A percentile compares a stretch with the other conserved stretches of the same genome.
Conservation (phyloP, 2,329 filamentous ascomycete genomes). For the Botrytis sinoallii region DNA sequence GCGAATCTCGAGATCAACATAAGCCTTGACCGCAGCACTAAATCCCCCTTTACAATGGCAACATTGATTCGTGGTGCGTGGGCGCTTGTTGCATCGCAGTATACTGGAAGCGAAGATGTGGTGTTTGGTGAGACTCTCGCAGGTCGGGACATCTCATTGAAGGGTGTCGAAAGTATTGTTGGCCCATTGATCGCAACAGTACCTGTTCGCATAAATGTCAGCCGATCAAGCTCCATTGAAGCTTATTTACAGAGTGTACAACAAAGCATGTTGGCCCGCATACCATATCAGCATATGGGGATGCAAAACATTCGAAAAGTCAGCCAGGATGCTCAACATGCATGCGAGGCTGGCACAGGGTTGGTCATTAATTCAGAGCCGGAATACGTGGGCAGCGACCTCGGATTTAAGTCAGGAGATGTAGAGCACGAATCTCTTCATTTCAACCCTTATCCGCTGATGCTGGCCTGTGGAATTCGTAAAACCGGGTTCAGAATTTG, state of each 20-base stretch:
- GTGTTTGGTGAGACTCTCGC: constrained; percentile 46
- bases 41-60: constrained; percentile 26
- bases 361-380: constrained; percentile 11
- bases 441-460: constrained; percentile 49
- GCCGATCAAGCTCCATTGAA: constrained; percentile 36
- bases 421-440: constrained; percentile 37
- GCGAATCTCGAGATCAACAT: constrained; percentile 44
- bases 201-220: constrained; percentile 36
- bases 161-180: constrained; percentile 43
- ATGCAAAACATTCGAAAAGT: constrained; percentile 31
- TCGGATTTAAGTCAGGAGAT: constrained; percentile 35
- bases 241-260: constrained; percentile 48
- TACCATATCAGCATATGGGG: constrained; percentile 38
- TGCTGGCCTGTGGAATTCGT: constrained; percentile 46
- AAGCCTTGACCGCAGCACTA: constrained; percentile 18
- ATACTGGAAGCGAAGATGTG: constrained; percentile 41
- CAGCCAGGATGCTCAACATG: constrained; percentile 38
- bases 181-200: constrained; percentile 46
- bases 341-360: constrained; percentile 28
- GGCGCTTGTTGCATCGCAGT: constrained; percentile 42
- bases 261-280: constrained; percentile 45
- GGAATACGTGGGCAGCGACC: constrained; percentile 2
- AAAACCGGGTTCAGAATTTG: constrained; percentile 44
- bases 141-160: constrained; percentile 42
- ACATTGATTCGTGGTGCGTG: constrained; percentile 39